Evolutionary conservation across 345 rosid genomes (phyloP), one percentile per base, ranked within the genome.

Genomic region (Camelina hispida): DNA sequence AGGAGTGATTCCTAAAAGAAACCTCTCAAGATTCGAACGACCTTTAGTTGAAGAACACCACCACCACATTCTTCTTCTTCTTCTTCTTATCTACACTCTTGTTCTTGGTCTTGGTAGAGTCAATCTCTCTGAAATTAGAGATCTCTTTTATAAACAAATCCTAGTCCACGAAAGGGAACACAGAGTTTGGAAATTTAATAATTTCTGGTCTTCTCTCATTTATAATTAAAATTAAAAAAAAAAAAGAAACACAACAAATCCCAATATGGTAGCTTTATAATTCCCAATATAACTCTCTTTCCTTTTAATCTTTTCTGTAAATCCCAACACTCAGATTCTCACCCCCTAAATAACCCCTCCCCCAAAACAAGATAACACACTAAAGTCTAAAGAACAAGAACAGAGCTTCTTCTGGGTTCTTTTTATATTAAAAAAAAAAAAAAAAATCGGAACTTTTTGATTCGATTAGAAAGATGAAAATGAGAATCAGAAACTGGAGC

Each of bases 21-120:
- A 66, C 8, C 81, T 78, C 69, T 78, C 81, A 12, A 78, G 69
- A 78, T 78, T 78, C 12, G 81, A 72, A 50, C 81, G 81, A 11
- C 81, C 81, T 43, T 72, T 78, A 0, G 64, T 6, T 52, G 77
- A 78, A 32, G 81, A 72, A 40, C 35, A 78, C 81, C 81, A 78
- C 81, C 81, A 78, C 81, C 77, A 71, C 77, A 66, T 78, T 71
- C 20, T 56, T 55, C 20, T 17, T 55, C 50, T 44, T 43, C 63
- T 54, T 71, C 46, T 57, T n/a, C 11, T 13, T 42, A 13, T 56
- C 72, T 71, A 5, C 4, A 3, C 6, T 56, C 32, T 17, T 65
- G 7, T 9, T 53, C 16, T 13, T 28, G 28, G 28, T 37, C 54
- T 56, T 54, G 12, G 17, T 74, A 37, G 2, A 11, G 47, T 47